Percentiles rank a stretch among this genome's conserved stretches.
phyloP scores from a whole-genome alignment of 1,139 yeast species.

The Yamadazyma triangularis region DNA sequence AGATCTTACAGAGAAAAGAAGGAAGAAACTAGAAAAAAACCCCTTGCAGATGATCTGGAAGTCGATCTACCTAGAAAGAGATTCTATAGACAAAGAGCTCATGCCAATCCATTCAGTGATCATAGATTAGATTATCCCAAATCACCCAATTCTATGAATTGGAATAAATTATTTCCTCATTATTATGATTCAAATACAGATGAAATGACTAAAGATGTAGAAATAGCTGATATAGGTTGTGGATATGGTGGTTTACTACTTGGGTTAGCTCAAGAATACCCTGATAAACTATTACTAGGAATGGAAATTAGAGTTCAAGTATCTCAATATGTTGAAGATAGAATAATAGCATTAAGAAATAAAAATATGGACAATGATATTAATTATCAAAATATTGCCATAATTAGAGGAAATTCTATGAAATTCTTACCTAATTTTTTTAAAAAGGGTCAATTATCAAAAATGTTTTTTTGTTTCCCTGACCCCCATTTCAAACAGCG shows the following conservation, averaged over 20 bases:
- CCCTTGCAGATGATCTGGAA: slow-evolving; percentile 20
- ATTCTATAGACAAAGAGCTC: slow-evolving; percentile 94
- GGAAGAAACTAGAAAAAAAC: slow-evolving; percentile 30
- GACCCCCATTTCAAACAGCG: slow-evolving; percentile 98
- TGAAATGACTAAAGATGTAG: slow-evolving; percentile 54
- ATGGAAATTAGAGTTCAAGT: slow-evolving; percentile 98
- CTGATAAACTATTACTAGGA: slow-evolving; percentile 72
- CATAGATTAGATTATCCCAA: slow-evolving; percentile 86
- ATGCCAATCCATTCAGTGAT: slow-evolving; percentile 95
- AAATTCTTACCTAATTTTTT: slow-evolving; percentile 94
- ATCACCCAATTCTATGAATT: slow-evolving; percentile 79
- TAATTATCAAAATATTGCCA: slow-evolving; percentile 76
- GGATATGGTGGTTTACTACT: slow-evolving; percentile 94
- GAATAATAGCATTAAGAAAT: slow-evolving; percentile 81
- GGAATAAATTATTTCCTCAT: slow-evolving; percentile 73
- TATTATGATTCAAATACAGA: slow-evolving; percentile 39
- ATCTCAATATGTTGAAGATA: slow-evolving; percentile 92
- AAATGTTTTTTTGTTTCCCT: slow-evolving; percentile 97
- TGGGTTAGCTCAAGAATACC: slow-evolving; percentile 73
- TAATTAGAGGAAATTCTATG: slow-evolving; percentile 94
- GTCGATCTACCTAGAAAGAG: slow-evolving; percentile 74
- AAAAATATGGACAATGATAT: slow-evolving; percentile 25
- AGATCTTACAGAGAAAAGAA: slow-evolving; percentile 36
- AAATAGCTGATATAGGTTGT: slow-evolving; percentile 95
- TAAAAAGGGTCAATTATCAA: slow-evolving; percentile 69